A percentile compares a stretch with the other conserved stretches of the same genome.
Conservation (phyloP, 2,329 filamentous ascomycete species). For the Ustulina deusta region DNA sequence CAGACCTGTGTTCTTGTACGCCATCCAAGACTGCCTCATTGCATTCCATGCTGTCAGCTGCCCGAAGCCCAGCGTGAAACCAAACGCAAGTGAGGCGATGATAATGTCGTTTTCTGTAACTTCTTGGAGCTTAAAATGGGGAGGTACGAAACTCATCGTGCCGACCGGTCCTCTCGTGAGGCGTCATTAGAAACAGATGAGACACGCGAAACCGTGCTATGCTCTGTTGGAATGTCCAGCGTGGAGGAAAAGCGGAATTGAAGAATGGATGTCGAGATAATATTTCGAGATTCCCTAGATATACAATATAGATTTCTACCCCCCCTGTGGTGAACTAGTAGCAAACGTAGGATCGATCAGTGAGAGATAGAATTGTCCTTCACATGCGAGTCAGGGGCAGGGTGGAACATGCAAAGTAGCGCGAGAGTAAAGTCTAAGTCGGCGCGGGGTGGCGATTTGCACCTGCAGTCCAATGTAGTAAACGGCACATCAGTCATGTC, state of each 20-base stretch:
- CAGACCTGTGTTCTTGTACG: constrained; percentile 51
- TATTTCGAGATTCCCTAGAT: neutral
- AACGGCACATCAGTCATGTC: neutral
- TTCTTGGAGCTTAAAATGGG: constrained; percentile 38
- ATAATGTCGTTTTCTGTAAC: constrained; percentile 45
- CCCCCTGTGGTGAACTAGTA: neutral
- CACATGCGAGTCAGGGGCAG: neutral
- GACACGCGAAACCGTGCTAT: neutral
- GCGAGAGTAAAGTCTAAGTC: neutral
- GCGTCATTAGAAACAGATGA: constrained; percentile 7
- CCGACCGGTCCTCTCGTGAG: neutral
- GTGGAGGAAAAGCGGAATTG: neutral
- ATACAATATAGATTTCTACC: neutral
- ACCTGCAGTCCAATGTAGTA: neutral
- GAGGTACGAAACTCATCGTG: constrained; percentile 25
- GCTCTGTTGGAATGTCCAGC: neutral
- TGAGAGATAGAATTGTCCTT: neutral
- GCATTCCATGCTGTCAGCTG: constrained; percentile 56
- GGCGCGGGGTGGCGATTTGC: neutral
- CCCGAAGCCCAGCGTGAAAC: constrained; percentile 57
- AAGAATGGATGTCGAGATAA: neutral
- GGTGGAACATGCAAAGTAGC: neutral
- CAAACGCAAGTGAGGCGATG: constrained; percentile 52
- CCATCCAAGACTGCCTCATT: constrained; percentile 51
- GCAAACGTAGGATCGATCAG: too few relatives aligned